Evolutionary conservation across 768 basidiomycete species (phyloP).

Genomic region (Boletus subparvulus): DNA sequence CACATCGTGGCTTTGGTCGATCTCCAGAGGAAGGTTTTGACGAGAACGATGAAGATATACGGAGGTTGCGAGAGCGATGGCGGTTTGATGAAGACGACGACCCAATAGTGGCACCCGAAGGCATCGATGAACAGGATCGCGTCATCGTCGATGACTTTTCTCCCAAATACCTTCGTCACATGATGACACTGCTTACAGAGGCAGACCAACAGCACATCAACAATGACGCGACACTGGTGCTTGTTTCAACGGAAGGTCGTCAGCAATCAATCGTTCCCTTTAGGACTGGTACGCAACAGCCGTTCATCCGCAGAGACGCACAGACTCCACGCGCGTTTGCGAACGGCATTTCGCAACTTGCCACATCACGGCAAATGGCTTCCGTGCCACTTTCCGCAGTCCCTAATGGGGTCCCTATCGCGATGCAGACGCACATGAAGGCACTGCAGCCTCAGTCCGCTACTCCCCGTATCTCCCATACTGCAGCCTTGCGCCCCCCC

Average conservation of each 20-base stretch:
- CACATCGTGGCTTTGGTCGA: conserved; percentile 15
- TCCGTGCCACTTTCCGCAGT: conserved; percentile 26
- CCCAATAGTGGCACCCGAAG: conserved; percentile 53
- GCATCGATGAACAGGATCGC: conserved; percentile 67
- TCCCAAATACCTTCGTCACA: conserved; percentile 53
- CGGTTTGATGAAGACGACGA: conserved; percentile 65
- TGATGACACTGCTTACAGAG: conserved; percentile 58
- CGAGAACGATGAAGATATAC: conserved; percentile 39
- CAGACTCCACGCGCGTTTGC: conserved; percentile 22
- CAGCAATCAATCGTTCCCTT: conserved; percentile 52
- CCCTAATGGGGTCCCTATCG: conserved; percentile 52
- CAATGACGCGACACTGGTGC: conserved; percentile 50
- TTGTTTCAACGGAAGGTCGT: conserved; percentile 49
- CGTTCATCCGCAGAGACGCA: conserved; percentile 27
- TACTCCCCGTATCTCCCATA: conserved; percentile 56
- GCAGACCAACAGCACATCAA: conserved; percentile 49
- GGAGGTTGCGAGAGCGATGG: conserved; percentile 59
- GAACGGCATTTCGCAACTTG: conserved; percentile 28
- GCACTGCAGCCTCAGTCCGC: conserved; percentile 54
- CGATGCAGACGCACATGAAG: conserved; percentile 60
- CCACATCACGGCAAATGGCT: conserved; percentile 21
- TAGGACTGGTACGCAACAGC: conserved; percentile 33
- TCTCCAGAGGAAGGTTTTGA: conserved; percentile 29
- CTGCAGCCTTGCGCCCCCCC: conserved; percentile 37
- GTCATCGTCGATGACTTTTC: conserved; percentile 71